Conservation (phyloP, 768 basidiomycete genomes). For the Chlorophyllum brunneum region DNA sequence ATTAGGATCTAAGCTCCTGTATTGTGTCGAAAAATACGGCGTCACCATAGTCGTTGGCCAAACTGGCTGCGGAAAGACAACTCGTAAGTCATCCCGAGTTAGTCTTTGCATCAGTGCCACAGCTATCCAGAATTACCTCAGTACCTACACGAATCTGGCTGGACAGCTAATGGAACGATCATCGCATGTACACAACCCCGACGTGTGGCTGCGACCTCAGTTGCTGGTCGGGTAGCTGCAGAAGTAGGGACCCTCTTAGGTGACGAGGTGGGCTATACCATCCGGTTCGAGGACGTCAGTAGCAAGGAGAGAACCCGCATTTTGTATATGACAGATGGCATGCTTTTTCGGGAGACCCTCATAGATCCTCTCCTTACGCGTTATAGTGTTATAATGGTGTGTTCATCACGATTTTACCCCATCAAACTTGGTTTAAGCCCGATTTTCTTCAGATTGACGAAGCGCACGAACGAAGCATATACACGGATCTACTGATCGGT, state of each 20-base stretch:
- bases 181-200: constrained; percentile 94
- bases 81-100: constrained; percentile 55
- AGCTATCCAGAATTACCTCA: constrained; percentile 80
- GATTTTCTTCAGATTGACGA: constrained; percentile 74
- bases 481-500: constrained; percentile 91
- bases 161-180: constrained; percentile 77
- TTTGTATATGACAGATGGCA: constrained; percentile 96
- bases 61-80: constrained; percentile 97
- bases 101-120: constrained; percentile 10
- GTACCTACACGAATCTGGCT: constrained; percentile 90
- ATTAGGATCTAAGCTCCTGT: constrained; percentile 74
- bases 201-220: constrained; percentile 92
- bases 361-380: constrained; percentile 88
- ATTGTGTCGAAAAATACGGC: constrained; percentile 79
- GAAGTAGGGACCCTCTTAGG: constrained; percentile 89
- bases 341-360: constrained; percentile 93
- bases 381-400: constrained; percentile 94
- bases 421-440: constrained; percentile 2
- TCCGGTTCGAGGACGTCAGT: constrained; percentile 93
- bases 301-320: constrained; percentile 83
- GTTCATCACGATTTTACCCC: constrained; percentile 11
- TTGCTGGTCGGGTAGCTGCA: constrained; percentile 86
- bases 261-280: constrained; percentile 96
- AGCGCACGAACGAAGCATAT: constrained; percentile 94
- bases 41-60: constrained; percentile 90